Evolutionary conservation across 2,329 filamentous ascomycete species (phyloP), one percentile per base, ranked within the genome.

Genomic region (Aquanectria penicillioides): DNA sequence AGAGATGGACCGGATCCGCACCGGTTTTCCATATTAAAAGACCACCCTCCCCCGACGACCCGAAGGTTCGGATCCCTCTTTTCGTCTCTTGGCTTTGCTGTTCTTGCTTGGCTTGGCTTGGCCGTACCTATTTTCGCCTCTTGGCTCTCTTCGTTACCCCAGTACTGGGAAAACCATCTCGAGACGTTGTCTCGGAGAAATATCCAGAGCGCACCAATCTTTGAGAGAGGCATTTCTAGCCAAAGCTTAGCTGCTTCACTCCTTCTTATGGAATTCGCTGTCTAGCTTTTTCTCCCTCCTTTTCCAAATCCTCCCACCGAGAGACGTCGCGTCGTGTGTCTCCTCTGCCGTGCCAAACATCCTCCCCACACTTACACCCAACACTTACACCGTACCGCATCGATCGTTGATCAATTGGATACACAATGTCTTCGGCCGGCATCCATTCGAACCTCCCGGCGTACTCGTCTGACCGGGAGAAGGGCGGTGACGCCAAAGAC

Each of bases 241-340:
- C n/a, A n/a, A n/a, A n/a, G n/a, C n/a, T n/a, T n/a, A n/a, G n/a
- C n/a, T n/a, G n/a, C n/a, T n/a, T 25, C 9, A 17, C 15, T 10
- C n/a, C 20, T 23, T 51, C 17, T 56, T 34, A 73, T 71, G 69
- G 68, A 68, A 62, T 70, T 69, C 59, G 51, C 63, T 29, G 52
- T 63, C 57, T 63, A 67, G 25, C 68, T 68, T 58, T 69, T 69
- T 59, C 70, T 66, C 48, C 69, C 62, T 25, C 61, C 70, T 47
- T 59, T 70, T 15, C 65, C 69, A 68, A 72, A 25, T 54, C 63
- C n/a, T 63, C 69, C 41, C 63, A 54, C 56, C 69, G 63, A 68
- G 34, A 26, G 36, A 33, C 51, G 20, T 13, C 29, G 8, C n/a
- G 13, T 36, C 13, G n/a, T 13, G 7, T 7, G 13, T 11, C 12